Base-by-base conservation (phyloP, 345 rosid genomes). In the Durio zibethinus region DNA sequence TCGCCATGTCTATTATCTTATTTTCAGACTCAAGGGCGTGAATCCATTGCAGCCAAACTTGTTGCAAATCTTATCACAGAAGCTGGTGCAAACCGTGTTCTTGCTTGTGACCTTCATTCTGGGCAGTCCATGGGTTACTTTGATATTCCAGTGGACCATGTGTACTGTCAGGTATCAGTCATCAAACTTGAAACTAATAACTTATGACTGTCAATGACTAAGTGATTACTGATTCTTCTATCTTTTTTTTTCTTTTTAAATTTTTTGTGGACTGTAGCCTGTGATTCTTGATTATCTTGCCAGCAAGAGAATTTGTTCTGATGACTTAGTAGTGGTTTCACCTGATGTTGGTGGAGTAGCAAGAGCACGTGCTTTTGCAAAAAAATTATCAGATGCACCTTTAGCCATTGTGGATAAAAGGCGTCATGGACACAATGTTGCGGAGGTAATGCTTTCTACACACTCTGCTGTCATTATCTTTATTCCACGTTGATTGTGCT, bases 321-420 rank as follows among this genome's bases (percentile, higher is more conserved):
- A 85, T 80, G 99, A 93, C 81, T 82, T 95, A 82, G 98, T 95
- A 47, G 99, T 95, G 73, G 99, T 95, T 83, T 95, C 99, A 36
- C 99, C 99, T 78, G 99, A 95, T 80, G 99, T 95, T 77, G 99
- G 99, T 74, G 99, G 99, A 77, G 98, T 93, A 54, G 99, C 99
- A n/a, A 88, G 99, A 65, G 99, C 99, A 77, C 98, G 98, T 15
- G 88, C 98, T 72, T 95, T 95, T 82, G 97, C 99, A 21, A 95
- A 95, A 83, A 95, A 93, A 66, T 80, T 95, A 72, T 93, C 97
- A 0, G 98, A 93, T 83, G 99, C 99, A 10, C 99, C 99, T 29
- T 88, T 95, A 72, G 99, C 99, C 69, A 93, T 95, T 80, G 99
- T 95, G 29, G 99, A 95, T 88, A 93, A 95, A 89, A 90, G 99